Percentiles rank a stretch among this genome's conserved stretches.
Evolutionary conservation across 2,329 filamentous ascomycete genomes (phyloP).

Genomic region (Sclerotinia nivalis): DNA sequence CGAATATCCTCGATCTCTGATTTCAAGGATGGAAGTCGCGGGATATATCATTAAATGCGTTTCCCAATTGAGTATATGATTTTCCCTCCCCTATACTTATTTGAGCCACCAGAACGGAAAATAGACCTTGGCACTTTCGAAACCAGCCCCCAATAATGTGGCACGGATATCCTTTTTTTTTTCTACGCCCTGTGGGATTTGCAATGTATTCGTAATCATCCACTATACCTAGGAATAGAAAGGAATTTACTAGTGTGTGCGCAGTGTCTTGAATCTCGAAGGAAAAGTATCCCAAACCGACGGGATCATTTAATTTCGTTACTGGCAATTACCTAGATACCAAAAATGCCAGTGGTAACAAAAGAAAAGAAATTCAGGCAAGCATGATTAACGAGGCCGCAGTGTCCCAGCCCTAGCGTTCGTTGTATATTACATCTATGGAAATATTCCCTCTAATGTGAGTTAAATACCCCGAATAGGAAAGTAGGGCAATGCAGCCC

Average conservation of each 20-base stretch:
- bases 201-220: neutral
- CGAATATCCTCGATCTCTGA: neutral
- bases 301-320: neutral
- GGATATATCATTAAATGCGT: neutral
- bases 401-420: neutral
- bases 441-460: constrained; percentile 9
- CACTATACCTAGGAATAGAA: neutral
- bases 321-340: neutral
- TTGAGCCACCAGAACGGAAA: neutral
- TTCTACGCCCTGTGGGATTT: constrained; percentile 5
- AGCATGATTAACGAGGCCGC: neutral
- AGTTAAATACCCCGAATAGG: constrained; percentile 7
- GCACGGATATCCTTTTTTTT: neutral
- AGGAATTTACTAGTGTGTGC: neutral
- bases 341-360: neutral
- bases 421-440: neutral
- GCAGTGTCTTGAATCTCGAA: neutral
- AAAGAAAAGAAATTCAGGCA: neutral
- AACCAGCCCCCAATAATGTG: constrained; percentile 16
- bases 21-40: neutral
- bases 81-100: neutral
- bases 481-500: neutral
- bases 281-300: neutral
- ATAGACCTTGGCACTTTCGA: constrained; percentile 1
- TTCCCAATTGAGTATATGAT: constrained; percentile 1